Base-by-base conservation (phyloP, 2,329 filamentous ascomycete species). In the Colletotrichum sublineola region DNA sequence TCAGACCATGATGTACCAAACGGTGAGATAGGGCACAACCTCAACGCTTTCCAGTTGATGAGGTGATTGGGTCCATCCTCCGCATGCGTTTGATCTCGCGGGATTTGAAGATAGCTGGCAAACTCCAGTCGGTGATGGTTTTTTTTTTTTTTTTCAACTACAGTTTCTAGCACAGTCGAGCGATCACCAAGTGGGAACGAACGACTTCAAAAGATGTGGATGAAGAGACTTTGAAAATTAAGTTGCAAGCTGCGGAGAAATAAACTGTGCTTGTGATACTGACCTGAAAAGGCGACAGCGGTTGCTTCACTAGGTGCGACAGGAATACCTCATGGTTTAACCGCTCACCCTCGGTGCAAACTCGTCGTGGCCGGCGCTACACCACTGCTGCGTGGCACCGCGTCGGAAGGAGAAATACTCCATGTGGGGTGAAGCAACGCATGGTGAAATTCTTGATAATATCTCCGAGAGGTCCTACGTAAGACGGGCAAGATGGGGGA, bases 261-360 rank as follows among this genome's bases (percentile, higher is more conserved):
- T 42, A 50, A 65, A 53, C 31, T 20, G 40, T 31, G 24, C 42
- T 29, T 42, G 73, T 74, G 44, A 20, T 64, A 74, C 72, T 68
- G 36, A 61, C 63, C 68, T 74, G 67, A 74, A 40, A 38, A 53
- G 53, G 63, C 61, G 64, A 68, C 68, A 55, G 46, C 53, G 68
- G 63, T 40, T 62, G 63, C 72, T 65, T 75, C 68, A 68, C 50
- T 67, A 31, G 31, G 68, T 74, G 62, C 48, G 55, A 74, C 73
- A 33, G 20, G 36, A 20, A 63, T 63, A 38, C 50, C 42, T 67
- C 58, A 63, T 66, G 71, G 61, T 55, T 61, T 38, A 56, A 63
- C 63, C 46, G 58, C 46, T 68, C 67, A 57, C 67, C 73, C 73
- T 74, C 73, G 71, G 74, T 40, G 71, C 67, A 72, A 72, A 69